Evolutionary conservation across 202 grass and related monocot species (phyloP).

Genomic region (Hordeum pubiflorum): DNA sequence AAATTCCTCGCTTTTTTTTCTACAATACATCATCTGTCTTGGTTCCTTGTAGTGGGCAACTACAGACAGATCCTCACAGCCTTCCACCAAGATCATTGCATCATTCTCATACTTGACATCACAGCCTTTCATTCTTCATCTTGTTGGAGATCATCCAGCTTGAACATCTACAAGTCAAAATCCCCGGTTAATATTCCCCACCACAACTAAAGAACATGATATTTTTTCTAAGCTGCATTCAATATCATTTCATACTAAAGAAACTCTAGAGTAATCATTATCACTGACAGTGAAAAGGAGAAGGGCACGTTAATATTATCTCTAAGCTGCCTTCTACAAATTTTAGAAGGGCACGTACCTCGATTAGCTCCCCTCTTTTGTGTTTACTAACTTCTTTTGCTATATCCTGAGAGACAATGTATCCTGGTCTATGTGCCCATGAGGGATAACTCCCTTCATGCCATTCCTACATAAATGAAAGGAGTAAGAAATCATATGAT

Average conservation of each 20-base stretch:
- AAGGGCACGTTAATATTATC: too few species aligned
- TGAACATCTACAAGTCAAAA: slow-evolving; percentile 73
- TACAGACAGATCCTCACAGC: slow-evolving; percentile 39
- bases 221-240: neutral
- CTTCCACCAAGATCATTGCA: slow-evolving; percentile 51
- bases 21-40: too few species aligned
- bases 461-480: slow-evolving; percentile 66
- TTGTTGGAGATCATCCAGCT: slow-evolving; percentile 74
- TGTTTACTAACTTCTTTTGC: slow-evolving; percentile 66
- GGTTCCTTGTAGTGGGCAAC: too few species aligned
- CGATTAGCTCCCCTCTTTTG: slow-evolving; percentile 56
- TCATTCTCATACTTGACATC: slow-evolving; percentile 77
- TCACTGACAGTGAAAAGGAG: neutral
- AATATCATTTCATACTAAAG: neutral
- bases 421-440: slow-evolving; percentile 95
- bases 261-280: neutral
- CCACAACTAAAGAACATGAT: neutral
- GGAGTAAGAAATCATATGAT: slow-evolving; percentile 3
- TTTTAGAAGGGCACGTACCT: slow-evolving; percentile 37
- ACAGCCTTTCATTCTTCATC: slow-evolving; percentile 40
- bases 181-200: neutral
- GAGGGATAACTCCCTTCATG: slow-evolving; percentile 50
- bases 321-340: neutral
- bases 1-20: too few species aligned
- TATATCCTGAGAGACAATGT: slow-evolving; percentile 77